Evolutionary conservation across 192 early-diverging fungal species (phyloP).

Genomic region (Martensiomyces pterosporus): DNA sequence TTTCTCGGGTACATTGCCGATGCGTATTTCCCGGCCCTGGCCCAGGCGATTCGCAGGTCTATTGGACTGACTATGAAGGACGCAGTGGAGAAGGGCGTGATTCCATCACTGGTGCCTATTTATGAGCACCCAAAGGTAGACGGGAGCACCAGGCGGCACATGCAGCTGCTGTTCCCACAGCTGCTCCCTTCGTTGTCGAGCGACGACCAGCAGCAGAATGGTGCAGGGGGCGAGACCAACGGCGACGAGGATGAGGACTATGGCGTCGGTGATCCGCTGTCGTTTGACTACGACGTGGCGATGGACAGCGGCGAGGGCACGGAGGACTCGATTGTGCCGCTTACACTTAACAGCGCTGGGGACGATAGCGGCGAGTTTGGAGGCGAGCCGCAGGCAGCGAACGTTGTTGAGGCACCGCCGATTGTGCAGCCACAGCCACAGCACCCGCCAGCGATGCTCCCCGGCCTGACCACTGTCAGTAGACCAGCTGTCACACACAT

Average conservation of each 20-base stretch:
- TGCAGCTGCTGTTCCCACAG: conserved; percentile 33
- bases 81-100: conserved; percentile 59
- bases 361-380: no score
- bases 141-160: conserved; percentile 11
- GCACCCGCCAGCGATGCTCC: no score
- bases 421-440: no score
- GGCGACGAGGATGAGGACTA: background rate
- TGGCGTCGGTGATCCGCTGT: background rate
- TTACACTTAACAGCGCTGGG: no score
- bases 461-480: no score
- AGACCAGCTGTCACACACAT: no score
- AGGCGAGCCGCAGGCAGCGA: no score
- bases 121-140: conserved; percentile 39
- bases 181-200: conserved; percentile 30
- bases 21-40: conserved; percentile 56
- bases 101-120: conserved; percentile 44
- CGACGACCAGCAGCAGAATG: background rate
- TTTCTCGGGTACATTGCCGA: conserved; percentile 59
- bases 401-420: no score
- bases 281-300: background rate
- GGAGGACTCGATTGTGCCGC: no score
- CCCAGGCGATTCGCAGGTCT: conserved; percentile 46
- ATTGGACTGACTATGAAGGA: conserved; percentile 56
- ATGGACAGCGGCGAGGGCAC: background rate
- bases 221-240: conserved; percentile 8